Conservation (phyloP, 495 filamentous ascomycete genomes). For the Aspergillus coremiiformis region DNA sequence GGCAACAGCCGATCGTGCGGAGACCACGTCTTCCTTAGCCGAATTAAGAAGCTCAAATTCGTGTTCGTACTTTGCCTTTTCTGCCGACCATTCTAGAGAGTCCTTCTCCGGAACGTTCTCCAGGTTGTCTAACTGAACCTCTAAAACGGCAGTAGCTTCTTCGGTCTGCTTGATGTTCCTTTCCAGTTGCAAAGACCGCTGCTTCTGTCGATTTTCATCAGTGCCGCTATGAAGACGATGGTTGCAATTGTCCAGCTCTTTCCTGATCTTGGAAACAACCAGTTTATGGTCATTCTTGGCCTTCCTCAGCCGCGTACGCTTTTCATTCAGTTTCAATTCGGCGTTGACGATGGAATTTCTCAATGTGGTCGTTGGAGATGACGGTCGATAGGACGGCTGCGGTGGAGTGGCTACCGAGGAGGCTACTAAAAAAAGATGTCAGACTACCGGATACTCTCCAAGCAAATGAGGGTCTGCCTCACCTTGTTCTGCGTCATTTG, state of each 20-base stretch:
- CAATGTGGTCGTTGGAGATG: conserved; percentile 84
- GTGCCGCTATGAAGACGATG: conserved; percentile 63
- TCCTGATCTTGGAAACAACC: conserved; percentile 59
- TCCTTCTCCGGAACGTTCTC: conserved; percentile 64
- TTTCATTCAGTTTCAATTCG: conserved; percentile 69
- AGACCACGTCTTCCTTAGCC: conserved; percentile 50
- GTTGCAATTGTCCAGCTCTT: conserved; percentile 71
- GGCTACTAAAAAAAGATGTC: conserved; percentile 23
- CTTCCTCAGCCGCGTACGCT: conserved; percentile 65
- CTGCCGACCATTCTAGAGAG: conserved; percentile 49
- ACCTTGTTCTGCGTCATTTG: conserved; percentile 61
- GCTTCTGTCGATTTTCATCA: conserved; percentile 74
- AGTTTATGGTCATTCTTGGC: conserved; percentile 73
- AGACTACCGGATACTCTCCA: not conserved
- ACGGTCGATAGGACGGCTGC: conserved; percentile 61
- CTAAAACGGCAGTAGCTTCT: conserved; percentile 56
- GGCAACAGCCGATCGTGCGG: conserved; percentile 55
- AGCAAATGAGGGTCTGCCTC: conserved; percentile 10
- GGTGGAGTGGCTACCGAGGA: conserved; percentile 36
- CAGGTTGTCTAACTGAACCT: conserved; percentile 57
- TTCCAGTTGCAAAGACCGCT: conserved; percentile 69
- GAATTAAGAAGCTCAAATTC: conserved; percentile 57
- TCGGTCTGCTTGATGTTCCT: conserved; percentile 79
- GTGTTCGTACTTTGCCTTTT: conserved; percentile 53
- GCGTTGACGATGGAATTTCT: conserved; percentile 78